Percentiles rank a stretch among this genome's conserved stretches.
Evolutionary conservation across 306 rosid genomes (phyloP).

Genomic region (Vigna hirtella): DNA sequence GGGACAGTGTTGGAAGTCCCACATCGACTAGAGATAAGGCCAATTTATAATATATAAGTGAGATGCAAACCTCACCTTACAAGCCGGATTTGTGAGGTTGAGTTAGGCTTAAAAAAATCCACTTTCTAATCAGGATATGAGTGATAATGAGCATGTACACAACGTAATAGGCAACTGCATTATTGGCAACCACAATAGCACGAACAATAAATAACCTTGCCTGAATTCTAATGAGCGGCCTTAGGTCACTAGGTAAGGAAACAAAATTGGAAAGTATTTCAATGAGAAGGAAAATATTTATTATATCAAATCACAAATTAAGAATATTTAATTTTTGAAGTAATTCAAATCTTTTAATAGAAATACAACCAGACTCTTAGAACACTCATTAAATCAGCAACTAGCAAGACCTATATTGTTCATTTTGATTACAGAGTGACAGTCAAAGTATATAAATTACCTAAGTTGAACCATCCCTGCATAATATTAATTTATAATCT

Average conservation of each 20-base stretch:
- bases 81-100: too few relatives aligned
- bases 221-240: background rate
- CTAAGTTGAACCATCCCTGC: constrained; percentile 11
- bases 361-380: background rate
- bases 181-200: constrained; percentile 17
- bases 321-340: background rate
- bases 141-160: constrained; percentile 11
- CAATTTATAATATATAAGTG: too few relatives aligned
- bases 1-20: accelerated
- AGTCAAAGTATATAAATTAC: constrained; percentile 19
- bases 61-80: too few relatives aligned
- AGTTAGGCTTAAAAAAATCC: too few relatives aligned
- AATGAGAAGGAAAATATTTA: background rate
- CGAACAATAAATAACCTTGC: constrained; percentile 6
- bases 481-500: background rate
- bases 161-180: background rate
- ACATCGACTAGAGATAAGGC: too few relatives aligned
- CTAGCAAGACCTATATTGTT: background rate
- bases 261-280: background rate
- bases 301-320: background rate
- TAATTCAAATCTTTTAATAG: background rate
- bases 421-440: constrained; percentile 12
- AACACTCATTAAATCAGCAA: background rate
- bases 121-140: background rate
- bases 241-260: background rate